Evolutionary conservation across 2,329 filamentous ascomycete species (phyloP).

Genomic region (Cladophialophora yegresii): DNA sequence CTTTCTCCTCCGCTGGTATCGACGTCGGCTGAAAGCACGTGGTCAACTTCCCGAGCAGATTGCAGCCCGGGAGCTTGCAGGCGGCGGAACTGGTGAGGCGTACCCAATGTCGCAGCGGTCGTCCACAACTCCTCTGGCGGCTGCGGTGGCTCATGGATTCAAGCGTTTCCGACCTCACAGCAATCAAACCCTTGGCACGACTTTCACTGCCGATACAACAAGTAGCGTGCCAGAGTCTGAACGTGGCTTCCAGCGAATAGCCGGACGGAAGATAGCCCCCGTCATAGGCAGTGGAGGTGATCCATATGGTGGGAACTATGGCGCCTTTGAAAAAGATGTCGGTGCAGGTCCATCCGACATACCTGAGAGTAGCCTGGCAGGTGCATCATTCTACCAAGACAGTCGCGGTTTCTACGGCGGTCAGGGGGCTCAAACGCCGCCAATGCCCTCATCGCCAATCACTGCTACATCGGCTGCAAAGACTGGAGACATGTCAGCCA

Average conservation of each 20-base stretch:
- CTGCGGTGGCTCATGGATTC: slow-evolving; percentile 44
- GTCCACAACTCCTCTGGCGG: slow-evolving; percentile 45
- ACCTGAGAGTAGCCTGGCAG: slow-evolving; percentile 33
- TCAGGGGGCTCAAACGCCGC: slow-evolving; percentile 22
- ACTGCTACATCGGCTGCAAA: slow-evolving; percentile 21
- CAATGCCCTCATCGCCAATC: slow-evolving; percentile 30
- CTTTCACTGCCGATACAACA: slow-evolving; percentile 39
- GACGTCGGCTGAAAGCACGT: slow-evolving; percentile 38
- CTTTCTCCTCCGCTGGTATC: slow-evolving; percentile 57
- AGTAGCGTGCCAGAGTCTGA: slow-evolving; percentile 41
- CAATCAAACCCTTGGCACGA: slow-evolving; percentile 41
- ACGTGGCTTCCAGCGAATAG: slow-evolving; percentile 54
- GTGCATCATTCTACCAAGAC: slow-evolving; percentile 40
- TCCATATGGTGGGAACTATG: slow-evolving; percentile 45
- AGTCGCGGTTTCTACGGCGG: slow-evolving; percentile 38
- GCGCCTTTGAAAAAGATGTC: slow-evolving; percentile 37
- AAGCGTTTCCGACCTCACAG: slow-evolving; percentile 42
- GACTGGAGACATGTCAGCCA: slow-evolving; percentile 10
- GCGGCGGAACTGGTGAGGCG: slow-evolving; percentile 15
- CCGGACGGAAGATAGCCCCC: slow-evolving; percentile 51
- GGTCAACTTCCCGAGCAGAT: slow-evolving; percentile 38
- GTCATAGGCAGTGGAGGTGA: slow-evolving; percentile 52
- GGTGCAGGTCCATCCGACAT: slow-evolving; percentile 24
- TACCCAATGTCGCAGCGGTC: slow-evolving; percentile 43
- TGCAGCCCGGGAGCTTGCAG: slow-evolving; percentile 33